Base-by-base conservation (phyloP, 192 early-diverging fungal species). In the Radiomyces spectabilis region DNA sequence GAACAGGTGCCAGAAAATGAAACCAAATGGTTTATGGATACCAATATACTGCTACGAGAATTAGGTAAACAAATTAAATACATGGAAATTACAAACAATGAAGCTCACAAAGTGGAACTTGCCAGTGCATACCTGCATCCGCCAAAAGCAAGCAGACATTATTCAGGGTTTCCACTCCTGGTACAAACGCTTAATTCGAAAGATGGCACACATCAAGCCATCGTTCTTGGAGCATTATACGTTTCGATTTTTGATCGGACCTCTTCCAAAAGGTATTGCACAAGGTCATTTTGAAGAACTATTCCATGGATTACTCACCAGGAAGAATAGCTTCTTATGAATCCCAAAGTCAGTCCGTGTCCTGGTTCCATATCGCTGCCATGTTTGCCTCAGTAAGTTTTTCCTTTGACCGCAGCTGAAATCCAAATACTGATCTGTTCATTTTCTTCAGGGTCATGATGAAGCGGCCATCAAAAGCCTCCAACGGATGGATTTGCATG, bases 161-260 rank as follows among this genome's bases (percentile, higher is more conserved):
- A 59, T 66, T 21, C 16, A 43, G 10, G 64, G 64, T 15, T 41
- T 66, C 4, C 45, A 60, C n/a, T 27, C 52, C 5, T 66, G 64
- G 64, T 60, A 55, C 25, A 54, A 39, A 22, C 43, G 31, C 9
- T 13, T 49, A 12, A 26, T 34, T 19, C 31, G 39, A 32, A 63
- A 42, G 5, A 39, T 30, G 19, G 35, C 15, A 21, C 45, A 41
- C 7, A 50, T 35, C 30, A 22, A 18, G 29, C 46, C 44, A 21
- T 27, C 13, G 13, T 54, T 54, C 29, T 49, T 19, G 21, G 52
- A 65, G 15, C 41, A 46, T 2, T 60, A 41, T 44, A 21, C 13
- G 5, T 62, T 62, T 21, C 25, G 41, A 12, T 32, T 51, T 31
- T 22, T 41, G n/a, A 26, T 62, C 19, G 60, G 60, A 2, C 60